Conservation (phyloP, 306 rosid genomes). For the Lablab purpureus region DNA sequence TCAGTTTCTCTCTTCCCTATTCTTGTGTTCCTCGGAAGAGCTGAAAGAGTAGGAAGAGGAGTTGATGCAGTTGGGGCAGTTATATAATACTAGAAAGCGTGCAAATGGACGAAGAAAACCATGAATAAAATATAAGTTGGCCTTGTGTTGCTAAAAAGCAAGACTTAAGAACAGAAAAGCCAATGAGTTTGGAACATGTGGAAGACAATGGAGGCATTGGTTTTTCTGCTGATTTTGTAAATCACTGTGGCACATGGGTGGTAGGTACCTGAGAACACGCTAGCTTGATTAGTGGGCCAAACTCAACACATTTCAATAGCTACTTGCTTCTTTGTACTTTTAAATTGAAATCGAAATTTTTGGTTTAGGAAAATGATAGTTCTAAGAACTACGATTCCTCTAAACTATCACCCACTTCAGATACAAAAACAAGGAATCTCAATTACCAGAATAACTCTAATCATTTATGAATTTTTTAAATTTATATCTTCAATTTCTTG, state of each 20-base stretch:
- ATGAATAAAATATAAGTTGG: constrained; percentile 46
- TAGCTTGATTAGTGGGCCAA: constrained; percentile 73
- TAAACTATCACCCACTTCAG: background rate
- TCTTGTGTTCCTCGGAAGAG: background rate
- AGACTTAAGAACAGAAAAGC: constrained; percentile 11
- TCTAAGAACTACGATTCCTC: background rate
- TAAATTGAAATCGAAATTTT: background rate
- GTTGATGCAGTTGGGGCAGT: constrained; percentile 38
- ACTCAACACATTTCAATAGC: constrained; percentile 3
- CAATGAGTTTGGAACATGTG: constrained; percentile 47
- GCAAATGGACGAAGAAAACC: constrained; percentile 39
- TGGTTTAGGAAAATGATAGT: background rate
- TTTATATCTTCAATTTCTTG: background rate
- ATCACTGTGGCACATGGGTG: constrained; percentile 81
- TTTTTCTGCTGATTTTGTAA: constrained; percentile 49
- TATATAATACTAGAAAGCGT: constrained; percentile 51
- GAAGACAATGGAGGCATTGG: constrained; percentile 40
- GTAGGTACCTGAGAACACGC: constrained; percentile 57
- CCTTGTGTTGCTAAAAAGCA: constrained; percentile 42
- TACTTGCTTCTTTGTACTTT: constrained; percentile 37
- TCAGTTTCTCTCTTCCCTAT: background rate
- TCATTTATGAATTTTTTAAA: background rate
- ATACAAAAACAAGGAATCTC: background rate
- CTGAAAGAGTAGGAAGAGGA: constrained; percentile 7
- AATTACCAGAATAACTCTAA: background rate